Conservation (phyloP, 345 rosid species). For the Noccaea bulbosa region DNA sequence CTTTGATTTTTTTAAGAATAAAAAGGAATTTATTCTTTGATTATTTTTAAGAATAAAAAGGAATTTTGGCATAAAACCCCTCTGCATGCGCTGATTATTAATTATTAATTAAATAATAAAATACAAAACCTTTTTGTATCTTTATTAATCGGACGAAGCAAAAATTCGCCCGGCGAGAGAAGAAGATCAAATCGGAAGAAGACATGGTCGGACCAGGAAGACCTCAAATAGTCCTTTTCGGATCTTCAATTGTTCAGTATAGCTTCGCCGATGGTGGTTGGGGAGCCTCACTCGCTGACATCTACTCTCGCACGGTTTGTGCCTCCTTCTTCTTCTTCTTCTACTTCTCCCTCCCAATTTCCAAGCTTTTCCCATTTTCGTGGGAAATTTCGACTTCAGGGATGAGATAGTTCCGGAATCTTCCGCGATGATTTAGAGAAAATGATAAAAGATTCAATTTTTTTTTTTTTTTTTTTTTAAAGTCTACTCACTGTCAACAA, state of each 20-base stretch:
- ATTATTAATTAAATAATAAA: too few species aligned
- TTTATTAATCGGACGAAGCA: not conserved
- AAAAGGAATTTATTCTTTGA: not conserved
- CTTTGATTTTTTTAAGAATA: not conserved
- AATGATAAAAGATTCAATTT: too few species aligned
- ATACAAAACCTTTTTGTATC: too few species aligned
- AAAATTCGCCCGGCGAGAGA: not conserved
- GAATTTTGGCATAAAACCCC: conserved; percentile 12
- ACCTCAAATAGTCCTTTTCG: conserved; percentile 90
- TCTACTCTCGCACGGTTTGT: conserved; percentile 75
- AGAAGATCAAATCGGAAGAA: conserved; percentile 11
- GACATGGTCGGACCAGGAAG: conserved; percentile 83
- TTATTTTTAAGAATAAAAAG: not conserved
- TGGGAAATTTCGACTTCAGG: too few species aligned
- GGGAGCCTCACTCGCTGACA: conserved; percentile 78
- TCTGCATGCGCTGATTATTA: too few species aligned
- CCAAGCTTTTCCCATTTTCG: too few species aligned
- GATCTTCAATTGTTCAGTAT: conserved; percentile 87
- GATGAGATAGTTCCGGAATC: too few species aligned
- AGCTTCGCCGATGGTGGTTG: conserved; percentile 72
- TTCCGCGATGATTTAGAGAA: too few species aligned
- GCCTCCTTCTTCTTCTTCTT: not conserved
- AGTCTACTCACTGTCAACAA: not conserved
- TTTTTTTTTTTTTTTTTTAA: too few species aligned
- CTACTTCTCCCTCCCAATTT: not conserved